Evolutionary conservation across 2,329 filamentous ascomycete genomes (phyloP).

Genomic region (Penicillium thymicola): DNA sequence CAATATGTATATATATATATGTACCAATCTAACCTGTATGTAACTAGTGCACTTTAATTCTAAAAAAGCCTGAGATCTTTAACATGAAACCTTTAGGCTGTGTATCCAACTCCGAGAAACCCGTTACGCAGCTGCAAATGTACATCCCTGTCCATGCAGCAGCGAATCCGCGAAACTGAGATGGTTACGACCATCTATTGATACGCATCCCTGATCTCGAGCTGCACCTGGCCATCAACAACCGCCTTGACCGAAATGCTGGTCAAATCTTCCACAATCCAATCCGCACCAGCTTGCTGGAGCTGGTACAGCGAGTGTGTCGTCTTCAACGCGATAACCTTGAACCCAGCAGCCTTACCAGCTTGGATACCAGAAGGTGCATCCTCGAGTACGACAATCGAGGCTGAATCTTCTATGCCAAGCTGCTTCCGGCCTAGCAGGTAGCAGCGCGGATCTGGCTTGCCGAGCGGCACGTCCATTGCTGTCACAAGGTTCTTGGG

Average conservation of each 20-base stretch:
- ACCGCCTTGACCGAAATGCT: constrained; percentile 63
- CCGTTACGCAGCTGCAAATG: neutral
- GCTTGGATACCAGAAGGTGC: constrained; percentile 79
- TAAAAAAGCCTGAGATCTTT: neutral
- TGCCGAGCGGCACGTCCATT: constrained; percentile 71
- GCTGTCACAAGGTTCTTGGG: constrained; percentile 69
- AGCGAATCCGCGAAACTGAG: neutral
- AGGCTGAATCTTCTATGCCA: constrained; percentile 46
- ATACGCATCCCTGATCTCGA: constrained; percentile 64
- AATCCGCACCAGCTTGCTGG: constrained; percentile 74
- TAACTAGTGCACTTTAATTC: neutral
- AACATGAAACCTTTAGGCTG: neutral
- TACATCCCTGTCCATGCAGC: neutral
- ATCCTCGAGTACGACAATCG: constrained; percentile 79
- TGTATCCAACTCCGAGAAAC: neutral
- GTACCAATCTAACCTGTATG: neutral
- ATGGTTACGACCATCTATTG: constrained; percentile 25
- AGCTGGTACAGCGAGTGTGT: constrained; percentile 75
- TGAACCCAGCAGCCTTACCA: constrained; percentile 82
- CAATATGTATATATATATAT: neutral
- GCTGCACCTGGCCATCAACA: constrained; percentile 57
- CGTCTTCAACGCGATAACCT: constrained; percentile 78
- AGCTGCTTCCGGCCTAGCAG: constrained; percentile 63
- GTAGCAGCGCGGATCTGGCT: constrained; percentile 76
- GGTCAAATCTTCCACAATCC: constrained; percentile 75